A percentile compares a stretch with the other conserved stretches of the same genome.
phyloP scores from a whole-genome alignment of 1,284 basidiomycete species.

The Ceratobasidium sp. region DNA sequence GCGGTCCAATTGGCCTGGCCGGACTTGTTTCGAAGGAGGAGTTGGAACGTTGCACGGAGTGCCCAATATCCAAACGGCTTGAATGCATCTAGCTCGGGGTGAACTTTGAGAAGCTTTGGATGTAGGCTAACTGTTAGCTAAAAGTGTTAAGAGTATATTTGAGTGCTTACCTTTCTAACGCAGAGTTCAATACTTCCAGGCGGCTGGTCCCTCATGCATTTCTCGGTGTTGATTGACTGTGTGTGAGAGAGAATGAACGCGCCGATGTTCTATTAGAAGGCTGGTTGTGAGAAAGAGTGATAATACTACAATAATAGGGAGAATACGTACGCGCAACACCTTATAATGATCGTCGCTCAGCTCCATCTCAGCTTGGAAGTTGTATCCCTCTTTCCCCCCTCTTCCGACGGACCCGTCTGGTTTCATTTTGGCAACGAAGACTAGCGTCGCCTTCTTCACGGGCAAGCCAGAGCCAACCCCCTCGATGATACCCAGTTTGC shows the following conservation, averaged over 20 bases:
- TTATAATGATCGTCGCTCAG: background rate
- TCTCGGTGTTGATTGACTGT: background rate
- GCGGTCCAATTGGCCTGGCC: too few relatives aligned
- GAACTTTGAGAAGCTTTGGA: background rate
- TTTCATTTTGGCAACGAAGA: too few relatives aligned
- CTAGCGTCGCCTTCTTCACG: too few relatives aligned
- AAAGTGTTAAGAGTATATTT: background rate
- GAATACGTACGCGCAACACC: background rate
- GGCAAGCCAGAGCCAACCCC: too few relatives aligned
- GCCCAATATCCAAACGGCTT: background rate
- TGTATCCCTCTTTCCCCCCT: background rate
- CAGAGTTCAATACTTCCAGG: background rate
- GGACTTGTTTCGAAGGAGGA: background rate
- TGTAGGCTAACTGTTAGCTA: background rate
- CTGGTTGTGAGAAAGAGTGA: background rate
- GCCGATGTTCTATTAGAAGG: background rate
- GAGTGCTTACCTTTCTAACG: background rate
- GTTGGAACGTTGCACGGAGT: background rate
- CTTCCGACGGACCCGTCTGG: background rate
- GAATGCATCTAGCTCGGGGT: constrained; percentile 6
- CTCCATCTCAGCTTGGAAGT: background rate
- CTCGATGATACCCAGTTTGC: background rate
- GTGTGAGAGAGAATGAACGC: background rate
- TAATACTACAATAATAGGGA: too few relatives aligned
- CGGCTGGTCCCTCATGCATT: background rate